Base-by-base conservation (phyloP, 1,139 yeast genomes). In the Groenewaldozyma sp. region DNA sequence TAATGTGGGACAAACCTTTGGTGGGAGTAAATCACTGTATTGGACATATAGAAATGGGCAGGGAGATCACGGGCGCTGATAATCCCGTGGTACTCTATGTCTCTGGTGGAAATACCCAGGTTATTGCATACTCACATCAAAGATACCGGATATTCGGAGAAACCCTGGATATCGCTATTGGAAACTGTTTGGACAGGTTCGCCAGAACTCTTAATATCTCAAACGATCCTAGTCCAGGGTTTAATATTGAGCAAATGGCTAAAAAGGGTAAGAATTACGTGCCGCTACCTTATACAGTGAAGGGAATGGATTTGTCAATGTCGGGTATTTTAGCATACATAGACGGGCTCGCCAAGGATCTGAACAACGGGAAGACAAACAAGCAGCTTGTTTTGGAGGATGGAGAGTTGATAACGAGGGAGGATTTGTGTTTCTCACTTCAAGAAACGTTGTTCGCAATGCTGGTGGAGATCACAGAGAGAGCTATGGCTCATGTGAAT, bases 21-120 rank as follows among this genome's bases (percentile, higher is more conserved):
- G 81, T 91, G 3, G 98, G 97, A 0, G 98, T 93, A 1, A 93
- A 91, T 54, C 98, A 91, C 60, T 91, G 99, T 62, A 78, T 91
- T 20, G 99, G 98, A 0, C 98, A 91, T 60, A 91, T 91, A 44
- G 99, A 93, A 58, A 91, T 91, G 99, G 99, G 99, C 3, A 67
- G 99, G 47, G 98, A 91, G 56, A 88, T 91, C 54, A 91, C 99
- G 0, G 94, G 94, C 3, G 97, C 98, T 0, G 72, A 72, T 20
- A 88, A 93, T 55, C 98, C 98, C 0, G 97, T 91, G 37, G 98
- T 91, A 11, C 68, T 91, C 38, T 91, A 91, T 53, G 99, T 91
- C 3, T 83, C 95, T 59, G 99, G 99, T 20, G 98, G 99, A 32
- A 91, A 91, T 60, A 93, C 99, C 3, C 99, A 91, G 60, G 94